Evolutionary conservation across 768 basidiomycete genomes (phyloP).

Genomic region (Filobasidium wieringae): DNA sequence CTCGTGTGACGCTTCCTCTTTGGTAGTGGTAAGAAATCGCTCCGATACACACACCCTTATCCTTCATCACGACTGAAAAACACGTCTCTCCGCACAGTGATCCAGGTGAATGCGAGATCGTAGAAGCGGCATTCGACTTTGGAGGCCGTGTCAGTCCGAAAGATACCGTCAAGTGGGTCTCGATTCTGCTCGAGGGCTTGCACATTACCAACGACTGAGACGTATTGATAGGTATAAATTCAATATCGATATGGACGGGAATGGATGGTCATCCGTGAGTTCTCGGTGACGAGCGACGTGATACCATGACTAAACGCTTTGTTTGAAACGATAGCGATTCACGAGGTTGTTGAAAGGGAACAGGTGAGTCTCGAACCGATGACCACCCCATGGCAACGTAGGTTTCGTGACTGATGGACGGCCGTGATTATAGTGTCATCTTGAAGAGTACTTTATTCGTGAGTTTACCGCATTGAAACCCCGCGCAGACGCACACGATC

Average conservation of each 20-base stretch:
- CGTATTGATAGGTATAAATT: slow-evolving; percentile 23
- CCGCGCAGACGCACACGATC: background rate
- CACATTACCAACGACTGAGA: background rate
- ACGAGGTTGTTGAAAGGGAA: slow-evolving; percentile 25
- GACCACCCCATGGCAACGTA: background rate
- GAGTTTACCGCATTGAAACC: slow-evolving; percentile 3
- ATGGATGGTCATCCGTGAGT: slow-evolving; percentile 31
- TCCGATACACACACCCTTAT: background rate
- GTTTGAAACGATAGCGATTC: slow-evolving; percentile 10
- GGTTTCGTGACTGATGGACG: background rate
- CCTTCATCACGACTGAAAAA: too few relatives aligned
- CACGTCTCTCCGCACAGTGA: slow-evolving; percentile 10
- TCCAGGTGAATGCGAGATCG: slow-evolving; percentile 27
- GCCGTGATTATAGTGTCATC: slow-evolving; percentile 15
- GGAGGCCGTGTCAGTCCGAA: slow-evolving; percentile 22
- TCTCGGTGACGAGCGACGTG: background rate
- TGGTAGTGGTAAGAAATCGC: background rate
- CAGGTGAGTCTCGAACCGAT: background rate
- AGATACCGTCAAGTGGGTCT: slow-evolving; percentile 20
- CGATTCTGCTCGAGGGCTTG: too few relatives aligned
- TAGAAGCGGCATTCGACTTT: slow-evolving; percentile 27
- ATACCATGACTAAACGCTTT: background rate
- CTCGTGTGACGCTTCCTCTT: background rate
- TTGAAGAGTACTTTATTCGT: slow-evolving; percentile 33
- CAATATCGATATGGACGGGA: slow-evolving; percentile 31